phyloP scores from a whole-genome alignment of 345 rosid genomes.

The Draba incana region DNA sequence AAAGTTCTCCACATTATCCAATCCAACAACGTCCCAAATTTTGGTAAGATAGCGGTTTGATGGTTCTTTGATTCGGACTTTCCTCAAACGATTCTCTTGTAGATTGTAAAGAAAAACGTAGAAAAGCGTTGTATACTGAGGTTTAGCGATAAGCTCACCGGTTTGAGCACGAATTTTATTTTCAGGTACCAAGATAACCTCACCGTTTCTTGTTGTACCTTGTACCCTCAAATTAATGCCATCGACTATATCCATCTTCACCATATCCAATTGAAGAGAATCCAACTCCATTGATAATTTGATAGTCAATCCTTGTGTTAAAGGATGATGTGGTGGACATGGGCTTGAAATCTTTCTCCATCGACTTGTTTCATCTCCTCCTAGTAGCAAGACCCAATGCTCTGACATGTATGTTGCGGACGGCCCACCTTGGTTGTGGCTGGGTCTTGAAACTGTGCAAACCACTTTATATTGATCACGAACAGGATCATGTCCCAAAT shows the following conservation, averaged over 20 bases:
- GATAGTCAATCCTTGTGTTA: too few relatives aligned
- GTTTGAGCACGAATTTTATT: neutral
- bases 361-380: too few relatives aligned
- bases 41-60: neutral
- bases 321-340: too few relatives aligned
- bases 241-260: neutral
- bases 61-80: neutral
- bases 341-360: too few relatives aligned
- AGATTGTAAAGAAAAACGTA: constrained; percentile 9
- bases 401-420: too few relatives aligned
- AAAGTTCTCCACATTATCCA: constrained; percentile 21
- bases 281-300: constrained; percentile 10
- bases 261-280: constrained; percentile 5
- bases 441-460: too few relatives aligned
- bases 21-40: neutral
- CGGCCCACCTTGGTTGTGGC: too few relatives aligned
- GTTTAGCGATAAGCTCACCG: neutral
- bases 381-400: too few relatives aligned
- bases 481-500: too few relatives aligned
- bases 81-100: constrained; percentile 24
- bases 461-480: too few relatives aligned
- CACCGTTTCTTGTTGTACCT: constrained; percentile 13
- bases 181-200: constrained; percentile 13
- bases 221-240: neutral
- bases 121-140: neutral